Evolutionary conservation across 2,329 filamentous ascomycete genomes (phyloP).

Genomic region (Colletotrichum caudatum): DNA sequence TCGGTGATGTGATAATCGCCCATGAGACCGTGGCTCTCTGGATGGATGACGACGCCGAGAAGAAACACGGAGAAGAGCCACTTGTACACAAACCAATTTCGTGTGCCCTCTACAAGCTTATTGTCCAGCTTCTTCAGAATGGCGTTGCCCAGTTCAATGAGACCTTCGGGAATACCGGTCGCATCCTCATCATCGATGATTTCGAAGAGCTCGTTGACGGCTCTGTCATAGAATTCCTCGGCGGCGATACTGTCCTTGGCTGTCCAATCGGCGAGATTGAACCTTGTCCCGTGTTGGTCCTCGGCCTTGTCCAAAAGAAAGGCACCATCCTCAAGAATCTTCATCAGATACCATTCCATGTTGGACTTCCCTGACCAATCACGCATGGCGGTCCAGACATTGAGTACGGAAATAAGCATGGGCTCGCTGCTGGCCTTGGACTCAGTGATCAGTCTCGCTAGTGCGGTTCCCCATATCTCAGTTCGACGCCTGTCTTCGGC

Average conservation of each 20-base stretch:
- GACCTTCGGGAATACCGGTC: slow-evolving; percentile 87
- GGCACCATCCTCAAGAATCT: slow-evolving; percentile 90
- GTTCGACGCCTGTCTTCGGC: slow-evolving; percentile 83
- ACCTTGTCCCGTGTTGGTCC: slow-evolving; percentile 78
- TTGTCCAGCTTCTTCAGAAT: slow-evolving; percentile 82
- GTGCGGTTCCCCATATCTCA: slow-evolving; percentile 88
- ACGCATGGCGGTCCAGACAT: slow-evolving; percentile 87
- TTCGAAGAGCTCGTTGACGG: slow-evolving; percentile 84
- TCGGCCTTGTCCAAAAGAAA: slow-evolving; percentile 90
- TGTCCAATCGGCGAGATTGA: slow-evolving; percentile 79
- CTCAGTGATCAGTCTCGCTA: slow-evolving; percentile 84
- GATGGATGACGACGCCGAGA: slow-evolving; percentile 85
- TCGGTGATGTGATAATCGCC: slow-evolving; percentile 93
- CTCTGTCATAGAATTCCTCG: slow-evolving; percentile 88
- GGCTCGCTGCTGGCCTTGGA: slow-evolving; percentile 82
- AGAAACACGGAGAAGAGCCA: slow-evolving; percentile 95
- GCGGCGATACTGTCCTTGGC: slow-evolving; percentile 84
- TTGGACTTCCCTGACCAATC: slow-evolving; percentile 92
- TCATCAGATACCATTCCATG: slow-evolving; percentile 95
- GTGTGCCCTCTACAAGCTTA: slow-evolving; percentile 78
- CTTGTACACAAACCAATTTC: slow-evolving; percentile 86
- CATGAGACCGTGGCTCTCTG: slow-evolving; percentile 84
- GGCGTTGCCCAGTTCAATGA: slow-evolving; percentile 86
- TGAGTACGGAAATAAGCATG: slow-evolving; percentile 85
- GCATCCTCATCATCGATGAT: slow-evolving; percentile 86